Evolutionary conservation across 768 basidiomycete genomes (phyloP), one percentile per base, ranked within the genome.

Genomic region (Rhizopogon sp.): DNA sequence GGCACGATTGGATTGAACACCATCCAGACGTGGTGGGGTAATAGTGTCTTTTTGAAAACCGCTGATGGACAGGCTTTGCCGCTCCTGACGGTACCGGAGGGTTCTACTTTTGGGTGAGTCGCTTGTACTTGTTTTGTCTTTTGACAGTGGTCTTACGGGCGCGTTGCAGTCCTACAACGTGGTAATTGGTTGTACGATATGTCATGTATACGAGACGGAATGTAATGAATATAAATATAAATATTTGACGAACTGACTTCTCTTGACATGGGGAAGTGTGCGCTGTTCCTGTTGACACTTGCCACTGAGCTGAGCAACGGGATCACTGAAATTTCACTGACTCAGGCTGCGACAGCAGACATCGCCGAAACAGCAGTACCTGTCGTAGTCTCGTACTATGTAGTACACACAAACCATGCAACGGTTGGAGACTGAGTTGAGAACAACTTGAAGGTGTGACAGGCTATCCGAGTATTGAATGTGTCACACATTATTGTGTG

Each of bases 1-100:
- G 85, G 86, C 3, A 69, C 68, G 10, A 86, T 89, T 57, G 87
- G 84, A 6, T 5, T 63, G 10, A 70, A 72, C 35, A 83, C 56
- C 6, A 64, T 90, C 42, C 79, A 80, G 56, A 50, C 57, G 3
- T 90, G 88, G 88, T 89, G 87, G 87, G 88, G 88, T 10, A 89
- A 89, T 58, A 79, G 71, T 57, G 65, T 70, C 7, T 67, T 44
- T 59, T 3, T 44, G 31, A 63, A 67, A 0, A 75, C 70, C 1
- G 73, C 62, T 2, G 74, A 76, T 46, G 63, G 42, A 1, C 29
- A 16, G 20, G 31, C 56, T 50, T 11, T 29, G 59, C 29, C 60
- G 52, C 5, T 64, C 50, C 45, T 45, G 46, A 2, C 50, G 1
- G 1, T 70, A 6, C 54, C 59, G 7, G 39, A 39, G 1, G 47